These are phyloP conservation scores for Thinopyrum elongatum DNA, from an alignment of 176 grass and related monocot species.

Conservation along the genomic window DNA sequence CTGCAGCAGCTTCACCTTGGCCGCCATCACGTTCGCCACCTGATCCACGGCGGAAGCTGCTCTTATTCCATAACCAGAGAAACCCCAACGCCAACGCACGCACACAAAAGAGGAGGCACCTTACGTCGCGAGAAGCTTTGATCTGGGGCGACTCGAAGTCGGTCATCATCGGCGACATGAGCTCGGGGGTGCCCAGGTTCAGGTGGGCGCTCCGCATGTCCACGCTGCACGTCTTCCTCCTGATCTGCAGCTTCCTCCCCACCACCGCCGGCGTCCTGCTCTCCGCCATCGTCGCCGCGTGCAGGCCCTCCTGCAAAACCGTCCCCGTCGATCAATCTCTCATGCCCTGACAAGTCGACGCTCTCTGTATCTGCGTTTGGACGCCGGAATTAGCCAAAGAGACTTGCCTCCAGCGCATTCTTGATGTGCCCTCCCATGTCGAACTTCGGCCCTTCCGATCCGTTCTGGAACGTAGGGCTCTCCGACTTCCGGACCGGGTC, in stretches of 20 bases:
- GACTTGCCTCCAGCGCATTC: conserved; percentile 63
- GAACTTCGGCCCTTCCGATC: conserved; percentile 41
- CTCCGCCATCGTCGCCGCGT: conserved; percentile 29
- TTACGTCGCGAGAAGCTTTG: conserved; percentile 96
- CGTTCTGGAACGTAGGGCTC: conserved; percentile 43
- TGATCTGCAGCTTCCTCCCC: conserved; percentile 51
- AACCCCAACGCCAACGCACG: too few relatives aligned
- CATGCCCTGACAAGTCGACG: not conserved
- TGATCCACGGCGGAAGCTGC: conserved; percentile 17
- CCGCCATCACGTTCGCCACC: conserved; percentile 90
- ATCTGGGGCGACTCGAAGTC: conserved; percentile 68
- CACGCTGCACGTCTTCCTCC: conserved; percentile 62
- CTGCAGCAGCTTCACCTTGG: conserved; percentile 89
- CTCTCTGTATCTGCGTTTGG: not conserved
- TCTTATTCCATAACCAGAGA: not conserved
- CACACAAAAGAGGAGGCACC: conserved; percentile 54
- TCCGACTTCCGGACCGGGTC: conserved; percentile 54
- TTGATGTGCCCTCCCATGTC: conserved; percentile 87
- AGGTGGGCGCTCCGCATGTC: conserved; percentile 36
- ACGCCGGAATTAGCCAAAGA: not conserved
- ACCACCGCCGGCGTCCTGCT: conserved; percentile 10
- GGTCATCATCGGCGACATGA: conserved; percentile 29
- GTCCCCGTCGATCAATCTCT: not conserved
- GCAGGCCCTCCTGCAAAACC: conserved; percentile 49
- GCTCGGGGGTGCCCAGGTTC: not conserved